These are phyloP conservation scores for Russula emetica DNA, from an alignment of 768 basidiomycete species.

Conservation along the genomic window DNA sequence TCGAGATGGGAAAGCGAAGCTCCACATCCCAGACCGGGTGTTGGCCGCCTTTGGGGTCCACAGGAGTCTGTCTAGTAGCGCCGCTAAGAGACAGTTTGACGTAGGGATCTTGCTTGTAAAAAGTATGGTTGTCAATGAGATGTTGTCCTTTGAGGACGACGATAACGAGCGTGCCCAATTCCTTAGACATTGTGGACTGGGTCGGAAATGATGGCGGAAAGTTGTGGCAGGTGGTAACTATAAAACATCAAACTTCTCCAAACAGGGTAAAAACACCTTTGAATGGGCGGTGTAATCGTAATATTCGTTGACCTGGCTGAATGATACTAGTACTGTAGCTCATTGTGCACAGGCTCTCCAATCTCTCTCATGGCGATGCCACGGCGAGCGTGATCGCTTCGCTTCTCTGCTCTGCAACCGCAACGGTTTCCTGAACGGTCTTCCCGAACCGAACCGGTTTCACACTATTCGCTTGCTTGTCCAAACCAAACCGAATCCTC, in stretches of 20 bases:
- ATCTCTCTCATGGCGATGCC: too few species aligned
- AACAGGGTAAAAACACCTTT: neutral
- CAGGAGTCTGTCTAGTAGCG: slow-evolving; percentile 60
- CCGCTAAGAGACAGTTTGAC: slow-evolving; percentile 59
- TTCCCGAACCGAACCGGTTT: too few species aligned
- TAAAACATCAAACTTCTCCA: neutral
- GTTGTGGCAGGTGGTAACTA: neutral
- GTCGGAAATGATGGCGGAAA: neutral
- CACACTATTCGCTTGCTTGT: too few species aligned
- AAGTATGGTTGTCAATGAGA: slow-evolving; percentile 73
- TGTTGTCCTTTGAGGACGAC: slow-evolving; percentile 84
- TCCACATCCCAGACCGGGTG: slow-evolving; percentile 93
- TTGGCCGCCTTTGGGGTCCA: slow-evolving; percentile 84
- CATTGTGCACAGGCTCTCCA: too few species aligned
- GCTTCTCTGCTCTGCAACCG: too few species aligned
- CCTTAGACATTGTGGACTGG: slow-evolving; percentile 19
- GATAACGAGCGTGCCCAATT: slow-evolving; percentile 75
- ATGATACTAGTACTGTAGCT: neutral
- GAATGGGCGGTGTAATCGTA: neutral
- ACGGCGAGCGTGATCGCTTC: too few species aligned
- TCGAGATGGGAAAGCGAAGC: slow-evolving; percentile 68
- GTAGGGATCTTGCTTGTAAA: slow-evolving; percentile 91
- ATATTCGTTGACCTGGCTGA: neutral
- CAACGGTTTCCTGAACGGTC: too few species aligned
- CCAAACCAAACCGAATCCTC: neutral